Conservation (phyloP, 2,329 filamentous ascomycete species). For the Lasiodiplodia sp. region DNA sequence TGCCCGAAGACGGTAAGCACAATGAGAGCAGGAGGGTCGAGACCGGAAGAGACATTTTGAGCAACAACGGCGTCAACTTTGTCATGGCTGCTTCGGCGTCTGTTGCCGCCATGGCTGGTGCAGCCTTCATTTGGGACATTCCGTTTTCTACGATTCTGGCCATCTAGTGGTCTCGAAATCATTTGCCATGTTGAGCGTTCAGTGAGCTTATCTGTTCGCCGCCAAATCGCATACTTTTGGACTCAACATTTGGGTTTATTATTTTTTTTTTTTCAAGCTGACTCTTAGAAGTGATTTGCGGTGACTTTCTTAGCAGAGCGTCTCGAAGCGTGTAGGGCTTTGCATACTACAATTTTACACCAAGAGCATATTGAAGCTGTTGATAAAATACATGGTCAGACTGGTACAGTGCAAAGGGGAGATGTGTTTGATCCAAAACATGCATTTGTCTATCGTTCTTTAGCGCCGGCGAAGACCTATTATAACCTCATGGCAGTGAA, state of each 20-base stretch:
- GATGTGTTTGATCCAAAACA: conserved; percentile 16
- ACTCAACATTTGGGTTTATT: no score
- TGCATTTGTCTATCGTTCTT: conserved; percentile 28
- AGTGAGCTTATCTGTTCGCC: not conserved
- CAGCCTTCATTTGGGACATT: conserved; percentile 40
- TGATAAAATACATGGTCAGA: not conserved
- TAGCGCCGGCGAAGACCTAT: conserved; percentile 24
- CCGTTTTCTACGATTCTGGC: not conserved
- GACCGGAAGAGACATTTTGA: conserved; percentile 76
- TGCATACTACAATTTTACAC: not conserved
- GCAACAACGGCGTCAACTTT: conserved; percentile 96
- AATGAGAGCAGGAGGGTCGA: conserved; percentile 63
- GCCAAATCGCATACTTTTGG: no score
- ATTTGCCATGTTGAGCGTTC: not conserved
- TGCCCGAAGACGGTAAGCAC: conserved; percentile 41
- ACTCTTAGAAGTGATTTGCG: no score
- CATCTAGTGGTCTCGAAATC: not conserved
- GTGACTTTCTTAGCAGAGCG: no score
- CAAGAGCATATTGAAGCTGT: not conserved
- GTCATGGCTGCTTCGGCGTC: conserved; percentile 88
- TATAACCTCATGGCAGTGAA: conserved; percentile 18
- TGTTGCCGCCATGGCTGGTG: conserved; percentile 72
- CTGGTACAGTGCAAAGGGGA: not conserved
- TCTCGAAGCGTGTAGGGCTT: no score
- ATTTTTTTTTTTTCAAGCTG: no score